Base-by-base conservation (phyloP, 441 rosid species). In the Metrosideros polymorpha region DNA sequence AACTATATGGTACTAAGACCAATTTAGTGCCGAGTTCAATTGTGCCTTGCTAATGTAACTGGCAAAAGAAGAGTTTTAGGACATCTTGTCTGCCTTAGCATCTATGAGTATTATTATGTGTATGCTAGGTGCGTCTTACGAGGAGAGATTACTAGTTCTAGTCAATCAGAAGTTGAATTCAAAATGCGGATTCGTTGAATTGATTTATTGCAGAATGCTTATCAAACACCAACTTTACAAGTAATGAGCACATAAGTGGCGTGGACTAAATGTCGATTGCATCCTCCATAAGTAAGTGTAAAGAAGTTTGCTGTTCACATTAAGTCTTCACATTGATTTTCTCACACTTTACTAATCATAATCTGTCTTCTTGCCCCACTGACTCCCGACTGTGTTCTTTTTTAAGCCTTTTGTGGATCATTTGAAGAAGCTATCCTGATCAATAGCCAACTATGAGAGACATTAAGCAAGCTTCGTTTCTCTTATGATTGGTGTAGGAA, bases 401-500 rank as follows among this genome's bases (percentile, higher is more conserved):
- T 52, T 52, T 32, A n/a, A 49, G 42, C 53, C 84, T 82, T 49
- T 6, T 32, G 32, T 52, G 53, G 13, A 47, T 32, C 43, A 6
- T 50, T 82, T 18, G 24, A 29, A 45, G 47, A 50, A 50, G 25
- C 84, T 29, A 47, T 12, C 17, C 27, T 30, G 25, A 22, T n/a
- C 53, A 50, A 52, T 52, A 50, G 17, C 79, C 49, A 71, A 39
- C 47, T n/a, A 71, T 71, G 79, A 71, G 22, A 71, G 49, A 71
- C 79, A 71, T 6, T 71, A 39, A 71, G 79, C 7, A 47, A 39
- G 79, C 61, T 83, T 52, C 15, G 39, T 42, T 83, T 52, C 54
- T 71, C 47, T 19, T 54, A 6, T 51, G 56, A 55, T 85, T 85
- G 50, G 43, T 82, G 43, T 79, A 97, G 99, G 99, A 90, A 90